Evolutionary conservation across 768 basidiomycete species (phyloP).

Genomic region (Suillus placidus): DNA sequence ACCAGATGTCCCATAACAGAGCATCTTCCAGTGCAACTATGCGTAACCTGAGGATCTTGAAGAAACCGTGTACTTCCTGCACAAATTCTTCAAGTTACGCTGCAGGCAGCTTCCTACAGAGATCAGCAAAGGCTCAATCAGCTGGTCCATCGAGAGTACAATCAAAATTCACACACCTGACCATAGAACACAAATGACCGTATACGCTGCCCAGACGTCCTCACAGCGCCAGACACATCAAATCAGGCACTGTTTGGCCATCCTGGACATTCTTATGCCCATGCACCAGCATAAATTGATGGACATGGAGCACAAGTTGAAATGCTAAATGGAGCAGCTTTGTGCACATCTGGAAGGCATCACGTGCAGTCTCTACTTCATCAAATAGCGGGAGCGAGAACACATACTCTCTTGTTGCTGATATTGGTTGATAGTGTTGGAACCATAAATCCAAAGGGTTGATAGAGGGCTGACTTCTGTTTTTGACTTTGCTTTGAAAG

Average conservation of each 20-base stretch:
- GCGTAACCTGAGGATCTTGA: constrained; percentile 41
- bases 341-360: constrained; percentile 33
- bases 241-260: constrained; percentile 35
- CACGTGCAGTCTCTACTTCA: constrained; percentile 44
- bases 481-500: no score
- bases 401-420: no score
- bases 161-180: constrained; percentile 44
- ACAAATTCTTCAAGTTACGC: constrained; percentile 42
- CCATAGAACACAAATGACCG: constrained; percentile 47
- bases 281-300: constrained; percentile 44
- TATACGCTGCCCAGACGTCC: constrained; percentile 47
- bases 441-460: no score
- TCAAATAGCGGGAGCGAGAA: no score
- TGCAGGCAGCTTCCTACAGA: constrained; percentile 44
- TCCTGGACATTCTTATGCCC: constrained; percentile 44
- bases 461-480: no score
- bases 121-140: constrained; percentile 5
- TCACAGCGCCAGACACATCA: constrained; percentile 49
- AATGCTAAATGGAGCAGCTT: constrained; percentile 50
- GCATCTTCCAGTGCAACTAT: constrained; percentile 51
- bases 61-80: constrained; percentile 42
- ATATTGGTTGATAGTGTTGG: no score
- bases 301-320: constrained; percentile 45
- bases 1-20: constrained; percentile 73
- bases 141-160: constrained; percentile 19